These are phyloP conservation scores for Macrophomina pseudophaseolina DNA, from an alignment of 2,329 filamentous ascomycete genomes.

Conservation along the genomic window DNA sequence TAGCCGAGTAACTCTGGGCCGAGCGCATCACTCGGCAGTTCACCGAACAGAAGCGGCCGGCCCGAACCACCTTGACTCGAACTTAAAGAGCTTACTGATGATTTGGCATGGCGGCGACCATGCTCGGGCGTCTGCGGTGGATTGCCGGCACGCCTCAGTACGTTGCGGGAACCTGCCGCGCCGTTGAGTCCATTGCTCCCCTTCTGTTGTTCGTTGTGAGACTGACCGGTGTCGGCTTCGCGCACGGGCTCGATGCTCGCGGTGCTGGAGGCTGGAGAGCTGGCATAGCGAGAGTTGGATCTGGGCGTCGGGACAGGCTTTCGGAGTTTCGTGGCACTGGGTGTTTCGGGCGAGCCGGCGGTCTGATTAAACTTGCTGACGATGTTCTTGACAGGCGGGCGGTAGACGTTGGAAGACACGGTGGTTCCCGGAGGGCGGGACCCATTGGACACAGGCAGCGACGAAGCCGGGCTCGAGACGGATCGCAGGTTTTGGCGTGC, in stretches of 20 bases:
- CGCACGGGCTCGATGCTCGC: constrained; percentile 14
- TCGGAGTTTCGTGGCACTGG: constrained; percentile 33
- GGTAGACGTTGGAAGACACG: constrained; percentile 27
- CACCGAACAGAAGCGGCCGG: constrained; percentile 26
- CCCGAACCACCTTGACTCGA: constrained; percentile 15
- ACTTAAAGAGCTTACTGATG: constrained; percentile 24
- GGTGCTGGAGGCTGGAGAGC: constrained; percentile 29
- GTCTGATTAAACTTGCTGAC: constrained; percentile 43
- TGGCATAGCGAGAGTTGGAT: constrained; percentile 34
- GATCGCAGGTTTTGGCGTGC: constrained; percentile 27
- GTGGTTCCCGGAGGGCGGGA: neutral
- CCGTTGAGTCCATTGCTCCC: constrained; percentile 24
- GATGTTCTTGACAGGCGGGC: constrained; percentile 43
- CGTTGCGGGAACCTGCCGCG: constrained; percentile 20
- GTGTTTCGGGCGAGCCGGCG: constrained; percentile 36
- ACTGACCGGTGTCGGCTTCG: neutral
- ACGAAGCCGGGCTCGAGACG: constrained; percentile 21
- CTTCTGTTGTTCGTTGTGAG: constrained; percentile 15
- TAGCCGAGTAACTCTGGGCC: constrained; percentile 11
- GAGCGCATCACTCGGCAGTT: constrained; percentile 12
- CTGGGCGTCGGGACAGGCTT: constrained; percentile 35
- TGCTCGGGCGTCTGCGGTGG: constrained; percentile 10
- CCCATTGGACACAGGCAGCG: constrained; percentile 23
- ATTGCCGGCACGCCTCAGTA: constrained; percentile 22
- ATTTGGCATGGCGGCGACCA: constrained; percentile 18